Base-by-base conservation (phyloP, 352 stramenopile species). In the Phytophthora capsici region DNA sequence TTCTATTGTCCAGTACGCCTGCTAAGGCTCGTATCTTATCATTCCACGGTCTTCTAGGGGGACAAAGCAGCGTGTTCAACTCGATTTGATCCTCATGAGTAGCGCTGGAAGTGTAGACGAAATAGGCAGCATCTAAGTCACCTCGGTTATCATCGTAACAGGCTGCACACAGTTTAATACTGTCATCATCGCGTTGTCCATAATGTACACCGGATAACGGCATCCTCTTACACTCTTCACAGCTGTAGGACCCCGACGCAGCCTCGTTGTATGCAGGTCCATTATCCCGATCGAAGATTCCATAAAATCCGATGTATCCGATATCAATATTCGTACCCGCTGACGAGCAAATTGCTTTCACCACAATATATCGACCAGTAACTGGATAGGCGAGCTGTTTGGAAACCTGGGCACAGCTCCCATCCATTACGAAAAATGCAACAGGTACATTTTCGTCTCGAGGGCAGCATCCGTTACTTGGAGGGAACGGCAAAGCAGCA, bases 81-180 rank as follows among this genome's bases (percentile, higher is more conserved):
- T 83, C 71, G 17, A 63, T 71, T 19, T 71, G 52, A 7, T 62
- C 66, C 0, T 77, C 74, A 59, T 87, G 71, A 30, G 59, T 60
- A 55, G 87, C 69, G 23, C 28, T 52, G 2, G 26, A 71, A 20
- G 57, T 75, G 63, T 62, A 78, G 9, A 78, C 85, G 43, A 80
- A 87, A 44, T 84, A 91, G 0, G 71, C 38, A 6, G 66, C 66
- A 13, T 90, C 65, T 0, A 94, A 9, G 0, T 79, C 64, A 0
- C 86, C 84, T 46, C 88, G 74, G 50, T 93, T 84, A 47, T 91
- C 82, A 40, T 96, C 88, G 17, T 95, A 96, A 56, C 88, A 96
- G 1, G 68, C 67, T 2, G 78, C 67, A 47, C 88, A 95, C 17
- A 95, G 19, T 34, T 90, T 91, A 1, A 82, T 57, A 2, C 68